Percentiles rank a stretch among this genome's conserved stretches.
Conservation (phyloP, 192 early-diverging fungal species). For the Gonapodya prolifera region DNA sequence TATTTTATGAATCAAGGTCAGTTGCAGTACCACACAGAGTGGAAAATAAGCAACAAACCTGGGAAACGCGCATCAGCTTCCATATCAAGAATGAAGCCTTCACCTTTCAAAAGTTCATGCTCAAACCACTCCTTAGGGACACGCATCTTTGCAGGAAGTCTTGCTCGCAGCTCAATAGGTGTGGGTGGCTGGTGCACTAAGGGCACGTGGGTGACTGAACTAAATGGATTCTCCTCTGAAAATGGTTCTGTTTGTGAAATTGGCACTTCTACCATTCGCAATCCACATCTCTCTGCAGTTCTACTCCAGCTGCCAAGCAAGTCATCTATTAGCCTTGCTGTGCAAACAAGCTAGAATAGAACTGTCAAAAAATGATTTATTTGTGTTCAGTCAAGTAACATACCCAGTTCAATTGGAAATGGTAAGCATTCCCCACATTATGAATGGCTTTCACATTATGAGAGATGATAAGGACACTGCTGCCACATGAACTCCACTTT, state of each 20-base stretch:
- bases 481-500: no score
- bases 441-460: no score
- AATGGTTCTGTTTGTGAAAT: constrained; percentile 51
- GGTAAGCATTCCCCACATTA: constrained; percentile 79
- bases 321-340: constrained; percentile 75
- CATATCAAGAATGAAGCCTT: constrained; percentile 85
- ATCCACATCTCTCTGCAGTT: constrained; percentile 70
- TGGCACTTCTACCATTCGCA: constrained; percentile 82
- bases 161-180: constrained; percentile 28
- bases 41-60: not conserved
- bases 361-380: not conserved
- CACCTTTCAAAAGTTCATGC: constrained; percentile 61
- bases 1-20: not conserved
- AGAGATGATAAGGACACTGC: no score
- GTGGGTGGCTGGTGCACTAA: constrained; percentile 50
- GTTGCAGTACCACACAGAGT: not conserved
- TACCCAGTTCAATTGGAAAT: constrained; percentile 90
- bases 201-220: constrained; percentile 44
- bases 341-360: constrained; percentile 61
- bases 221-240: constrained; percentile 81
- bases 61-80: constrained; percentile 74
- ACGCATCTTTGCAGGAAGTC: constrained; percentile 11
- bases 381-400: not conserved
- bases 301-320: constrained; percentile 66
- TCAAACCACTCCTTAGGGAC: constrained; percentile 57